phyloP scores from a whole-genome alignment of 371 early-diverging fungal genomes.

The Cokeromyces recurvatus region DNA sequence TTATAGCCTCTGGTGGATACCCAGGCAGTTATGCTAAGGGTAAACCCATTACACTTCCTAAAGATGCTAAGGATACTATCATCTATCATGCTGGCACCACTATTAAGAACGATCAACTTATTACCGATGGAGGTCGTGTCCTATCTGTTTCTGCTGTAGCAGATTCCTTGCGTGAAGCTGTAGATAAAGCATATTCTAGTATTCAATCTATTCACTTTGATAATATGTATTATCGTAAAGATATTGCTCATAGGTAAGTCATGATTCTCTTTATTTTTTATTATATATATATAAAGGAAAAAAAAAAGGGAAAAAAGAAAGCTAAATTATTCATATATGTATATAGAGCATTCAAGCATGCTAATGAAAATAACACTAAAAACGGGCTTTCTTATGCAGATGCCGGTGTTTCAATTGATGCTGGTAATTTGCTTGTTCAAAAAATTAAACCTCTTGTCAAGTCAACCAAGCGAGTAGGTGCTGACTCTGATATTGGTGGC shows the following conservation, averaged over 20 bases:
- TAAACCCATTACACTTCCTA: constrained; percentile 63
- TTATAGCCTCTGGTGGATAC: constrained; percentile 90
- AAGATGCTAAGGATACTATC: constrained; percentile 26
- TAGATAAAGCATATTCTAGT: constrained; percentile 71
- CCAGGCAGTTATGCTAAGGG: constrained; percentile 87
- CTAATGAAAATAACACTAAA: constrained; percentile 40
- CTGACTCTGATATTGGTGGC: constrained; percentile 96
- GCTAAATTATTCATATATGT: background rate
- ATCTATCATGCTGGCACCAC: constrained; percentile 95
- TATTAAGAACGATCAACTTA: constrained; percentile 48
- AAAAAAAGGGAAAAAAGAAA: background rate
- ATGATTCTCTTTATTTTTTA: no score
- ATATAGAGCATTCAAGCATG: constrained; percentile 57
- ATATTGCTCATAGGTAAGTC: constrained; percentile 81
- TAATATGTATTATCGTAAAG: constrained; percentile 79
- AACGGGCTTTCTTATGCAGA: constrained; percentile 78
- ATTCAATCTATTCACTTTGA: constrained; percentile 75
- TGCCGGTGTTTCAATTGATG: constrained; percentile 95
- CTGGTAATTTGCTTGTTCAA: constrained; percentile 91
- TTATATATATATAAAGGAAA: no score
- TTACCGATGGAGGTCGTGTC: constrained; percentile 95
- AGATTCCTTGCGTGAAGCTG: constrained; percentile 65
- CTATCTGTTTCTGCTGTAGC: constrained; percentile 86
- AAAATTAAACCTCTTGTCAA: constrained; percentile 93
- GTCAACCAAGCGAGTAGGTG: constrained; percentile 85